Conservation (phyloP, 352 stramenopile species). For the Blastocystis sp. region DNA sequence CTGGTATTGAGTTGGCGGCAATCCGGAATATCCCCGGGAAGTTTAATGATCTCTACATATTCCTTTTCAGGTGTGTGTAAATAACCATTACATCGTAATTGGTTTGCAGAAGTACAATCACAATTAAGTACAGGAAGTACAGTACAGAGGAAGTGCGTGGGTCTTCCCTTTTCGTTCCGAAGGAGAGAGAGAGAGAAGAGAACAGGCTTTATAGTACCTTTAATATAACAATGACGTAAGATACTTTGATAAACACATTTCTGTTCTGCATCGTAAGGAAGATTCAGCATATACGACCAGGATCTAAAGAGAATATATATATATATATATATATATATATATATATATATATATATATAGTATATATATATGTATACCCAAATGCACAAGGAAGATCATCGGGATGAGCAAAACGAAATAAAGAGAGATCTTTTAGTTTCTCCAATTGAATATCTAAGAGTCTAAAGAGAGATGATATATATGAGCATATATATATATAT, state of each 20-base stretch:
- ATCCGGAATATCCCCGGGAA: too few relatives aligned
- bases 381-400: constrained; percentile 35
- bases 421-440: constrained; percentile 19
- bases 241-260: constrained; percentile 28
- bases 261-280: neutral
- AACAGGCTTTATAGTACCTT: constrained; percentile 19
- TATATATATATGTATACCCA: too few relatives aligned
- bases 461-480: too few relatives aligned
- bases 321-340: too few relatives aligned
- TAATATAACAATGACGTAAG: constrained; percentile 27
- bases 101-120: constrained; percentile 13
- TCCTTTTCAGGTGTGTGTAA: too few relatives aligned
- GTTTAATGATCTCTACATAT: too few relatives aligned
- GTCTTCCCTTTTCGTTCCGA: neutral
- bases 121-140: constrained; percentile 21
- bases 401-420: constrained; percentile 32
- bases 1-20: too few relatives aligned
- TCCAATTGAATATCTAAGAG: constrained; percentile 6
- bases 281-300: constrained; percentile 31
- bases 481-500: too few relatives aligned
- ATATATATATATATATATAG: too few relatives aligned
- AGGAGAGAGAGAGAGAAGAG: constrained; percentile 33
- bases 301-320: neutral
- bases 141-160: constrained; percentile 22
- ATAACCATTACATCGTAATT: too few relatives aligned